A percentile compares a stretch with the other conserved stretches of the same genome.
phyloP scores from a whole-genome alignment of 768 basidiomycete species.

The Amanita rubescens region DNA sequence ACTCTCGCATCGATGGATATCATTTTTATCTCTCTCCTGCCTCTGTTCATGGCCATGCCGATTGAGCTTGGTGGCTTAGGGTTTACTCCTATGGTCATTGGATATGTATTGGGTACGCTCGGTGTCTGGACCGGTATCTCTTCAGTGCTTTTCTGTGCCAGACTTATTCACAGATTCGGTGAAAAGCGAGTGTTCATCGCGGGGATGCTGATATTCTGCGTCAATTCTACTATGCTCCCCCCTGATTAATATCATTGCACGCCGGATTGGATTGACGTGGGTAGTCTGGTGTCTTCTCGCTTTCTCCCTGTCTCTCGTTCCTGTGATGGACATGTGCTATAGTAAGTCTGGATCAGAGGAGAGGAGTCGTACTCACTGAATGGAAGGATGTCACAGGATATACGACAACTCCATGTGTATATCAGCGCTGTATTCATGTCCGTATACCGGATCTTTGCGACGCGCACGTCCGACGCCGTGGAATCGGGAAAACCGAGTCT shows the following conservation, averaged over 20 bases:
- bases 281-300: constrained; percentile 31
- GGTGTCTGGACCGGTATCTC: constrained; percentile 32
- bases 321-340: constrained; percentile 35
- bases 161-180: constrained; percentile 32
- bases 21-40: constrained; percentile 43
- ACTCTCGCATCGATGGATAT: constrained; percentile 49
- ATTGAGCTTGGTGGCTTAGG: constrained; percentile 59
- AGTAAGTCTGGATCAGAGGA: constrained; percentile 21
- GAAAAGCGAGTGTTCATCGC: constrained; percentile 31
- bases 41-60: constrained; percentile 66
- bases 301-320: constrained; percentile 20
- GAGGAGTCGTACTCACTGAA: no score
- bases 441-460: no score
- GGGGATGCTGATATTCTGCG: neutral
- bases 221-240: constrained; percentile 29
- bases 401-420: no score
- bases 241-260: constrained; percentile 33
- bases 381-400: no score
- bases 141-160: constrained; percentile 34
- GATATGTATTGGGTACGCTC: constrained; percentile 41
- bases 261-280: constrained; percentile 22
- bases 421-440: no score
- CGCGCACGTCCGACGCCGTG: no score
- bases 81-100: constrained; percentile 54
- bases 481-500: no score